Percentiles rank a stretch among this genome's conserved stretches.
Evolutionary conservation across 345 rosid genomes (phyloP).

Genomic region (Citrus cavaleriei): DNA sequence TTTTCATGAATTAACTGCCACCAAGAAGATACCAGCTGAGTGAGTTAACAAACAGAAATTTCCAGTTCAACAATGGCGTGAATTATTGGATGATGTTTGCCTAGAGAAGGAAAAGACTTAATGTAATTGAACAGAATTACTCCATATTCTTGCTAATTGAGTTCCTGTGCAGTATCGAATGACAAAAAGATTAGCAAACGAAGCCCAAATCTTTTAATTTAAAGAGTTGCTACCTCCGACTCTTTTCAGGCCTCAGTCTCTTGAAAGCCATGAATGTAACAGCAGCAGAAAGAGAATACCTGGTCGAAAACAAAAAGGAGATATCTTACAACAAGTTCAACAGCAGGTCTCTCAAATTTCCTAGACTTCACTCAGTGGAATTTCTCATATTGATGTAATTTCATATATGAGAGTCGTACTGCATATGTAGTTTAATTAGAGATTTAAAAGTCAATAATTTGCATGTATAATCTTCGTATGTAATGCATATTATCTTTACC

Average conservation of each 20-base stretch:
- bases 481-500: neutral
- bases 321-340: neutral
- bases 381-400: neutral
- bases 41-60: neutral
- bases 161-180: neutral
- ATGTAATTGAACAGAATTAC: neutral
- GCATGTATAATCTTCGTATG: neutral
- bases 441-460: neutral
- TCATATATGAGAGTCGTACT: neutral
- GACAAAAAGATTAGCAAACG: neutral
- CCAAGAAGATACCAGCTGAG: neutral
- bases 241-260: constrained; percentile 52
- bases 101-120: neutral
- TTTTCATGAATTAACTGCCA: constrained; percentile 1
- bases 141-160: neutral
- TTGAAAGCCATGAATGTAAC: constrained; percentile 92
- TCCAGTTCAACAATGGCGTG: neutral
- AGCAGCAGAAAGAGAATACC: constrained; percentile 93
- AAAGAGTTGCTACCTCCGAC: constrained; percentile 37
- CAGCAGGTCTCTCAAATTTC: neutral
- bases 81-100: no score
- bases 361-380: neutral
- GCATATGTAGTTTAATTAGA: neutral
- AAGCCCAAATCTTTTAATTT: neutral
- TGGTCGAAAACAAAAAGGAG: constrained; percentile 22